A percentile compares a stretch with the other conserved stretches of the same genome.
Evolutionary conservation across 176 grass and related monocot species (phyloP).

Genomic region (Bonia amplexicaulis): DNA sequence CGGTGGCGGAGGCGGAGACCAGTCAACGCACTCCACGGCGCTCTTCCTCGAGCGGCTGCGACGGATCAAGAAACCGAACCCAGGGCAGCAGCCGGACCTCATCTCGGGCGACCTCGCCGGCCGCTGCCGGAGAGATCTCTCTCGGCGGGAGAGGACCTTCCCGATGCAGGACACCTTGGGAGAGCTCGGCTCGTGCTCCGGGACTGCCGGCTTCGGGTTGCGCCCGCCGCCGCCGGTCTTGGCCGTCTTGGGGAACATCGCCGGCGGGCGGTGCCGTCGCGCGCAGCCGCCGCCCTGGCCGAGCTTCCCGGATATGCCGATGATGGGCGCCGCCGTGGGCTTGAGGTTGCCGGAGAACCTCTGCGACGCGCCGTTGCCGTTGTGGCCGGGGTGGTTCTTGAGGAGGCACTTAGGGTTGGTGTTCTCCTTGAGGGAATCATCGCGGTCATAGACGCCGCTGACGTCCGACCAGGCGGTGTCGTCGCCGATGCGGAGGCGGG

Average conservation of each 20-base stretch:
- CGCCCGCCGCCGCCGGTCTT: slow-evolving; percentile 34
- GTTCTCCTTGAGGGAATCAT: slow-evolving; percentile 80
- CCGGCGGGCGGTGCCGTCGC: slow-evolving; percentile 30
- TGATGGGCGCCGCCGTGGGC: slow-evolving; percentile 50
- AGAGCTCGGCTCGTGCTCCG: slow-evolving; percentile 56
- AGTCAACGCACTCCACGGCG: slow-evolving; percentile 28
- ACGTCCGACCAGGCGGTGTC: slow-evolving; percentile 62
- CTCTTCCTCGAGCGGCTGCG: slow-evolving; percentile 30
- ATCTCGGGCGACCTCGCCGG: background rate
- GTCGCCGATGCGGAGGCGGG: slow-evolving; percentile 25
- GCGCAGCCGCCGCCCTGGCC: slow-evolving; percentile 25
- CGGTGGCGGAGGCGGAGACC: slow-evolving; percentile 16
- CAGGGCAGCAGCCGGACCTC: slow-evolving; percentile 44
- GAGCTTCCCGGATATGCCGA: slow-evolving; percentile 47
- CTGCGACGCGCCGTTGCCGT: slow-evolving; percentile 36
- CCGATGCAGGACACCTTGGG: slow-evolving; percentile 96
- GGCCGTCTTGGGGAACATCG: slow-evolving; percentile 68
- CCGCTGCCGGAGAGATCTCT: slow-evolving; percentile 12
- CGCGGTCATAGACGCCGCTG: slow-evolving; percentile 65
- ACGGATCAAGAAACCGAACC: slow-evolving; percentile 34
- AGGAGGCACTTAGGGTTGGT: slow-evolving; percentile 81
- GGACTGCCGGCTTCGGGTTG: slow-evolving; percentile 45
- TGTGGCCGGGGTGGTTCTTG: slow-evolving; percentile 11
- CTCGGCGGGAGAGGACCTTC: slow-evolving; percentile 64
- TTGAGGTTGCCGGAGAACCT: slow-evolving; percentile 71